Evolutionary conservation across 2,329 filamentous ascomycete species (phyloP).

Genomic region (Ophiobolus disseminans): DNA sequence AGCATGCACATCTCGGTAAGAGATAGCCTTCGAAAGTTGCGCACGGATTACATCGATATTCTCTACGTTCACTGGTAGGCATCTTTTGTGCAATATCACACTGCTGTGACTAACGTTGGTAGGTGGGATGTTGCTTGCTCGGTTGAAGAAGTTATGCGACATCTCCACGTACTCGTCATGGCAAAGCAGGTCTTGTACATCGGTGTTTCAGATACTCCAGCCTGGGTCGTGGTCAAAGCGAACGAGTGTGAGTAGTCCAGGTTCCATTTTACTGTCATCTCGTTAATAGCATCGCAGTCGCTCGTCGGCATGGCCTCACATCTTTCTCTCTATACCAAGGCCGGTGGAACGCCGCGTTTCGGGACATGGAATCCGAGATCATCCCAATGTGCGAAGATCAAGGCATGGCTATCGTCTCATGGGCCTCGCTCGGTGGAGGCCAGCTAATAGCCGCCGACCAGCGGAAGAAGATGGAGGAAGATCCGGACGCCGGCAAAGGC

Average conservation of each 20-base stretch:
- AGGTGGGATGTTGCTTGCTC: constrained; percentile 51
- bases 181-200: constrained; percentile 51
- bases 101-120: constrained; percentile 4
- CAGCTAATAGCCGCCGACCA: constrained; percentile 42
- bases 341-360: constrained; percentile 48
- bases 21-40: constrained; percentile 16
- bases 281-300: constrained; percentile 23
- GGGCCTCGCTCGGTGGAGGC: constrained; percentile 51
- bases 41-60: constrained; percentile 65
- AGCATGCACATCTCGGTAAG: constrained; percentile 51
- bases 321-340: constrained; percentile 49
- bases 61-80: constrained; percentile 48
- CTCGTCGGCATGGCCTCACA: constrained; percentile 43
- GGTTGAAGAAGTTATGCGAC: constrained; percentile 40
- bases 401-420: constrained; percentile 65
- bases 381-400: constrained; percentile 67
- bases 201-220: constrained; percentile 52
- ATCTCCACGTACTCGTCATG: constrained; percentile 42
- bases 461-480: constrained; percentile 46
- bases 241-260: constrained; percentile 12
- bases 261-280: not conserved
- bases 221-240: constrained; percentile 39
- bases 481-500: constrained; percentile 48
- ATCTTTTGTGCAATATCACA: no score
- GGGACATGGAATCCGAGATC: constrained; percentile 71